Evolutionary conservation across 352 stramenopile genomes (phyloP).

Genomic region (Phytophthora citrophthora): DNA sequence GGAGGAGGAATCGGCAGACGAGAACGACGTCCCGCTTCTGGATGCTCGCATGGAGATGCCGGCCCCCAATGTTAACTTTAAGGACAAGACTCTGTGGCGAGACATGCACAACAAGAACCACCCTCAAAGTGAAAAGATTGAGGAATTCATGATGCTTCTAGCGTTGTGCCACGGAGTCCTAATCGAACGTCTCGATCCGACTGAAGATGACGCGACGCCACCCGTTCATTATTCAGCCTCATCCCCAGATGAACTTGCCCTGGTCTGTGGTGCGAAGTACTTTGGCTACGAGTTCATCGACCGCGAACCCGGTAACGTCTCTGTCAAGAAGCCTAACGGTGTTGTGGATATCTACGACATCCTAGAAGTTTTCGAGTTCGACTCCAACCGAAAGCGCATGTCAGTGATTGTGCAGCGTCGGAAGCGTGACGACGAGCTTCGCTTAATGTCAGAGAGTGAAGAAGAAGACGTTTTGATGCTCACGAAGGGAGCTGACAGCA

Average conservation of each 20-base stretch:
- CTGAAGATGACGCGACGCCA: constrained; percentile 29
- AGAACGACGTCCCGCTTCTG: constrained; percentile 32
- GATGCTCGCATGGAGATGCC: constrained; percentile 41
- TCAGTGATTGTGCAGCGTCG: constrained; percentile 80
- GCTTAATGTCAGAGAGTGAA: constrained; percentile 67
- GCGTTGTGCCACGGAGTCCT: constrained; percentile 96
- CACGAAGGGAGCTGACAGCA: constrained; percentile 83
- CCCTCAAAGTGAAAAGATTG: constrained; percentile 60
- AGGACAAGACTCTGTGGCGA: constrained; percentile 64
- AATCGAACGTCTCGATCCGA: constrained; percentile 86
- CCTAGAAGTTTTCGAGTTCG: constrained; percentile 94
- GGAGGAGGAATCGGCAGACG: constrained; percentile 53
- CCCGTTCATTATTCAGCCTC: constrained; percentile 88
- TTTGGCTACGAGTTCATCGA: constrained; percentile 87
- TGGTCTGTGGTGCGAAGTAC: constrained; percentile 87
- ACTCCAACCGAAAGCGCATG: constrained; percentile 90
- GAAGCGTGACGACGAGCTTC: constrained; percentile 74
- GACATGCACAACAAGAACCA: constrained; percentile 53
- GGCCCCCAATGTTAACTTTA: constrained; percentile 82
- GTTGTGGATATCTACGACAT: constrained; percentile 86
- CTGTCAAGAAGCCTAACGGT: constrained; percentile 65
- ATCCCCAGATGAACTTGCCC: constrained; percentile 86
- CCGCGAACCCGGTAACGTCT: constrained; percentile 72
- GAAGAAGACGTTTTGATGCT: constrained; percentile 81
- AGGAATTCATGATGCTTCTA: constrained; percentile 87